Conservation (phyloP, 495 filamentous ascomycete species). For the Penicillium subrubescens region DNA sequence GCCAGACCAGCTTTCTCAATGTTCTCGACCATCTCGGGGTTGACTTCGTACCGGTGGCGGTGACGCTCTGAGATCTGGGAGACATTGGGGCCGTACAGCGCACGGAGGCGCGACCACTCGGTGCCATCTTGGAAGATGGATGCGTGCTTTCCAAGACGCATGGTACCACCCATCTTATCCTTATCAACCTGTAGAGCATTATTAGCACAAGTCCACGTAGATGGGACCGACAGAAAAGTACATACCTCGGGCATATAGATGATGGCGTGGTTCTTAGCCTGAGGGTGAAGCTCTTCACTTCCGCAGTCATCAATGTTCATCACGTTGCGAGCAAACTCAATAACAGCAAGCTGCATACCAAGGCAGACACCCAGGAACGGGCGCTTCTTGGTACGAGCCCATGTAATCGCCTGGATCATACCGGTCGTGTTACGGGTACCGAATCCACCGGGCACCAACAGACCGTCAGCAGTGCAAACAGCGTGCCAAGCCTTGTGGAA, state of each 20-base stretch:
- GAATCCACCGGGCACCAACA: conserved; percentile 72
- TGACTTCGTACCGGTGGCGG: conserved; percentile 51
- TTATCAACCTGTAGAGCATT: conserved; percentile 48
- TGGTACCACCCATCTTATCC: conserved; percentile 79
- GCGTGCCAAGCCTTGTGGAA: conserved; percentile 90
- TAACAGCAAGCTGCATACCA: conserved; percentile 92
- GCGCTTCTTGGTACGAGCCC: conserved; percentile 76
- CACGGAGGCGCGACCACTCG: conserved; percentile 79
- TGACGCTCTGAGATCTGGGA: conserved; percentile 50
- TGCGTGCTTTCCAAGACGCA: conserved; percentile 81
- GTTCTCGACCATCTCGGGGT: conserved; percentile 40
- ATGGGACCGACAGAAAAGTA: background rate
- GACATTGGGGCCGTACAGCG: conserved; percentile 62
- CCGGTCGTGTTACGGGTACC: conserved; percentile 79
- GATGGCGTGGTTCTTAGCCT: conserved; percentile 62
- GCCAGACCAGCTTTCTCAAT: conserved; percentile 37
- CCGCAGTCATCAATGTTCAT: conserved; percentile 61
- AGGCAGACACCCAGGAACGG: conserved; percentile 94
- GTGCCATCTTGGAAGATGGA: conserved; percentile 74
- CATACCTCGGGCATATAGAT: conserved; percentile 90
- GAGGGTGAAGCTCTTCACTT: conserved; percentile 64
- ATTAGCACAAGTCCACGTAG: background rate
- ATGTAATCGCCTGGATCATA: conserved; percentile 82
- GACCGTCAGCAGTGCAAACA: conserved; percentile 69
- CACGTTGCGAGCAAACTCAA: conserved; percentile 81